A percentile compares a stretch with the other conserved stretches of the same genome.
phyloP scores from a whole-genome alignment of 2,329 filamentous ascomycete genomes.

The Amylocarpus encephaloides region DNA sequence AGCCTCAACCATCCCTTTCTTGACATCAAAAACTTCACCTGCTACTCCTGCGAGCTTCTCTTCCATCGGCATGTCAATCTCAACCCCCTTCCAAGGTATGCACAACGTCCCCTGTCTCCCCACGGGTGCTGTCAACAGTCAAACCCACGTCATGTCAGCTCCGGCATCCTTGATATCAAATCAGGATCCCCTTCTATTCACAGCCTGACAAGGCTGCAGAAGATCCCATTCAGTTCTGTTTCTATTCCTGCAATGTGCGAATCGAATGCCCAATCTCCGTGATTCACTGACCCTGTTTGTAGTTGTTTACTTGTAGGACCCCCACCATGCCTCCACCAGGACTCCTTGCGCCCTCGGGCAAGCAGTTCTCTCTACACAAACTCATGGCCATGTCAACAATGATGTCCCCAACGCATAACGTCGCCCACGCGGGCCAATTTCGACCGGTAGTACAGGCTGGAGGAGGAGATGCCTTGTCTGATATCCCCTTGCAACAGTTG shows the following conservation, averaged over 20 bases:
- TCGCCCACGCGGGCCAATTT: conserved; percentile 9
- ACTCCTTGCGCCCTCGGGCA: conserved; percentile 23
- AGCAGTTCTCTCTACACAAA: conserved; percentile 31
- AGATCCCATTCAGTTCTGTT: neutral
- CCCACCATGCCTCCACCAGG: conserved; percentile 13
- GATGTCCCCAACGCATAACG: conserved; percentile 22
- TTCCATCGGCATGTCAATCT: conserved; percentile 4
- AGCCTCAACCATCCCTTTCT: conserved; percentile 1
- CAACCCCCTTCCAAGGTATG: conserved; percentile 6
- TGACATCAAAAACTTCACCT: neutral
- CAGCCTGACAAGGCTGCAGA: conserved; percentile 1
- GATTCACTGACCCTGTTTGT: conserved; percentile 7
- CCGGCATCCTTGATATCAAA: conserved; percentile 1
- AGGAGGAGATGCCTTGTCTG: conserved; percentile 22
- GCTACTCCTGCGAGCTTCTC: neutral
- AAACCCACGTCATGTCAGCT: conserved; percentile 5
- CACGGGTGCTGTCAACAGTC: neutral
- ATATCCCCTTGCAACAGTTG: conserved; percentile 25
- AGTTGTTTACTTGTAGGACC: conserved; percentile 14
- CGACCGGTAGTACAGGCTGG: conserved; percentile 21
- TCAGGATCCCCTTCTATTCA: conserved; percentile 4
- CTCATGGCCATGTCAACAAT: conserved; percentile 32
- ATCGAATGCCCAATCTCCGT: neutral
- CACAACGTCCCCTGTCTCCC: neutral
- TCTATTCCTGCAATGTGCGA: neutral